A percentile compares a stretch with the other conserved stretches of the same genome.
Conservation (phyloP, 805 yeast species). For the Isabelozyma heimii region DNA sequence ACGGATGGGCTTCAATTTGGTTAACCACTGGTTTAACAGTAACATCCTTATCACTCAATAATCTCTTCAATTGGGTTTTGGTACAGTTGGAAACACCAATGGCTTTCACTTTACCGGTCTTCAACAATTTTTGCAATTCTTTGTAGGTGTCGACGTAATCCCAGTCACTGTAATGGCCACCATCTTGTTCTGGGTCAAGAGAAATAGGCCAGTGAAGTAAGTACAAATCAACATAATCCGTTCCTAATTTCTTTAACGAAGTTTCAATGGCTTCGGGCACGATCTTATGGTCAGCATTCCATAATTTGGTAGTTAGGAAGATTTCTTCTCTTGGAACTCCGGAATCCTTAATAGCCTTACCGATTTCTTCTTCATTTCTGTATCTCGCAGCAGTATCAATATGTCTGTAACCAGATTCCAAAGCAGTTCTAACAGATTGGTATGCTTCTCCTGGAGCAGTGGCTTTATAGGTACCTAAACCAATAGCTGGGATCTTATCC, state of each 20-base stretch:
- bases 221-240: constrained; percentile 73
- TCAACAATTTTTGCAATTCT: constrained; percentile 30
- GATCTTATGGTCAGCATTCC: constrained; percentile 49
- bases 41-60: constrained; percentile 36
- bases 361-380: constrained; percentile 61
- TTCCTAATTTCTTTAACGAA: constrained; percentile 57
- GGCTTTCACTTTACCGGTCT: constrained; percentile 36
- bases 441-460: constrained; percentile 48
- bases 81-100: constrained; percentile 61
- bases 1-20: constrained; percentile 45
- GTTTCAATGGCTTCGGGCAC: constrained; percentile 51
- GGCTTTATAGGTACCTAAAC: constrained; percentile 74
- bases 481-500: constrained; percentile 59
- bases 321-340: constrained; percentile 63
- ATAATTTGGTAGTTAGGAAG: constrained; percentile 67
- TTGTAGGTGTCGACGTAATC: constrained; percentile 42
- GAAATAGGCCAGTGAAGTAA: constrained; percentile 73
- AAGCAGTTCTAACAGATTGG: constrained; percentile 58
- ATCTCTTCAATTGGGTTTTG: constrained; percentile 39
- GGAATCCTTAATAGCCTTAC: constrained; percentile 47
- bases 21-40: constrained; percentile 47
- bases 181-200: constrained; percentile 8
- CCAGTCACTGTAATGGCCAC: constrained; percentile 16
- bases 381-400: constrained; percentile 72
- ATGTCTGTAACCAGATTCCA: constrained; percentile 67